phyloP scores from a whole-genome alignment of 1,284 basidiomycete species.

The Tilletia walkeri region DNA sequence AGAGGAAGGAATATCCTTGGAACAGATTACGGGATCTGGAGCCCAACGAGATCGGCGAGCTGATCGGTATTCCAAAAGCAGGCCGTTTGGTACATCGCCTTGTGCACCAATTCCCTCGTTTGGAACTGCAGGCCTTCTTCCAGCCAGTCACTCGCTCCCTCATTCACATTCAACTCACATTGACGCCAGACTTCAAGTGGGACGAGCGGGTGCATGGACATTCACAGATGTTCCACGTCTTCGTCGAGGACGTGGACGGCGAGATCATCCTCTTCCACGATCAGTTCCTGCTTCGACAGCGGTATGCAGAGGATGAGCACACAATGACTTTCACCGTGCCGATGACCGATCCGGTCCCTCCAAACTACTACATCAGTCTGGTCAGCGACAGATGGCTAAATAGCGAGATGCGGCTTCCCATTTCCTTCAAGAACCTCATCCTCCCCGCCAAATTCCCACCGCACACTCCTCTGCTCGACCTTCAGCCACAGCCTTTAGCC shows the following conservation, averaged over 20 bases:
- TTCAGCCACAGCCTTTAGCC: conserved; percentile 83
- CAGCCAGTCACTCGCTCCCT: conserved; percentile 51
- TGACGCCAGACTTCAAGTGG: conserved; percentile 95
- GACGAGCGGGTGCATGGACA: conserved; percentile 87
- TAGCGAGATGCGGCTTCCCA: conserved; percentile 86
- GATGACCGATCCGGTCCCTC: conserved; percentile 93
- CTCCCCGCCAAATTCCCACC: conserved; percentile 94
- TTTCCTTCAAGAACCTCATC: conserved; percentile 97
- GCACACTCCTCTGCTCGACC: conserved; percentile 86
- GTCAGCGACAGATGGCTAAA: conserved; percentile 95
- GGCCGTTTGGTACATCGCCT: conserved; percentile 88
- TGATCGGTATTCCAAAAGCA: conserved; percentile 83
- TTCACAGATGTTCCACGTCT: conserved; percentile 81
- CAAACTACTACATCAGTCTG: conserved; percentile 95
- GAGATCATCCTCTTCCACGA: conserved; percentile 94
- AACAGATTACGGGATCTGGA: conserved; percentile 49
- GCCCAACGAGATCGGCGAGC: conserved; percentile 67
- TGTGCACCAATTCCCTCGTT: conserved; percentile 92
- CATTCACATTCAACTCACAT: conserved; percentile 57
- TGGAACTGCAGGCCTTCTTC: conserved; percentile 66
- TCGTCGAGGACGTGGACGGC: conserved; percentile 96
- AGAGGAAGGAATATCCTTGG: conserved; percentile 80
- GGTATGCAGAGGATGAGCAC: conserved; percentile 84
- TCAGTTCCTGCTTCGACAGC: conserved; percentile 82
- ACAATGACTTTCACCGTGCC: conserved; percentile 90